Percentiles rank a stretch among this genome's conserved stretches.
phyloP scores from a whole-genome alignment of 257 asterid genomes.

The Solanum microdontum region DNA sequence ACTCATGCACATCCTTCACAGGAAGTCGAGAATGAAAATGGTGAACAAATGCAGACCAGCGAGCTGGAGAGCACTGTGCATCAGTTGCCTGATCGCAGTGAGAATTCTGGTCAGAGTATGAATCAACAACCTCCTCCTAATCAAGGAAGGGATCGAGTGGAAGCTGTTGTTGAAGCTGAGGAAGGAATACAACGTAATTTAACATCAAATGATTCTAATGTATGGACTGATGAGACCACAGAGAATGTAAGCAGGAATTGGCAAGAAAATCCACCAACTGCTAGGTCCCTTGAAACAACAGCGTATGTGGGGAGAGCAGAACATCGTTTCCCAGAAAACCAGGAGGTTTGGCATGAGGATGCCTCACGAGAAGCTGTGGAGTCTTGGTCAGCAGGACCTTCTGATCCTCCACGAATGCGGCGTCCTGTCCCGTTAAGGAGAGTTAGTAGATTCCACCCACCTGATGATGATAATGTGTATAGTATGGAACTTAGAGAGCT shows the following conservation, averaged over 20 bases:
- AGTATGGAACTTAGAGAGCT: conserved; percentile 98
- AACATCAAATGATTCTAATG: conserved; percentile 22
- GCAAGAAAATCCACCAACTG: conserved; percentile 33
- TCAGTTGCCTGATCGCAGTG: conserved; percentile 30
- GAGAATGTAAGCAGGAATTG: conserved; percentile 25
- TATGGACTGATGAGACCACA: conserved; percentile 23
- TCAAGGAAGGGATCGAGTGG: conserved; percentile 39
- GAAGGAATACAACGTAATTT: conserved; percentile 29
- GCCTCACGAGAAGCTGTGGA: conserved; percentile 53
- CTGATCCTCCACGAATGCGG: conserved; percentile 72
- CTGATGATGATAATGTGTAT: conserved; percentile 88
- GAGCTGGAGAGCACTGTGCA: conserved; percentile 23
- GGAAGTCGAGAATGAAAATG: conserved; percentile 43
- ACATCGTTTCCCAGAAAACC: conserved; percentile 28
- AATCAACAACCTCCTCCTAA: conserved; percentile 24
- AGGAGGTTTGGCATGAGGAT: conserved; percentile 44
- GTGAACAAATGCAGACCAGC: conserved; percentile 18
- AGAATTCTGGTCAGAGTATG: conserved; percentile 26
- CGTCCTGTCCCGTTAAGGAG: conserved; percentile 45
- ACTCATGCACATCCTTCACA: conserved; percentile 28
- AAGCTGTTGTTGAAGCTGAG: conserved; percentile 29
- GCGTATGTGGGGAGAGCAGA: conserved; percentile 29
- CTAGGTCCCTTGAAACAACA: conserved; percentile 39
- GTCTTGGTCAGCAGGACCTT: conserved; percentile 66
- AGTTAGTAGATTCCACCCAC: conserved; percentile 67